phyloP scores from a whole-genome alignment of 2,329 filamentous ascomycete genomes.

The Paramyrothecium roridum region DNA sequence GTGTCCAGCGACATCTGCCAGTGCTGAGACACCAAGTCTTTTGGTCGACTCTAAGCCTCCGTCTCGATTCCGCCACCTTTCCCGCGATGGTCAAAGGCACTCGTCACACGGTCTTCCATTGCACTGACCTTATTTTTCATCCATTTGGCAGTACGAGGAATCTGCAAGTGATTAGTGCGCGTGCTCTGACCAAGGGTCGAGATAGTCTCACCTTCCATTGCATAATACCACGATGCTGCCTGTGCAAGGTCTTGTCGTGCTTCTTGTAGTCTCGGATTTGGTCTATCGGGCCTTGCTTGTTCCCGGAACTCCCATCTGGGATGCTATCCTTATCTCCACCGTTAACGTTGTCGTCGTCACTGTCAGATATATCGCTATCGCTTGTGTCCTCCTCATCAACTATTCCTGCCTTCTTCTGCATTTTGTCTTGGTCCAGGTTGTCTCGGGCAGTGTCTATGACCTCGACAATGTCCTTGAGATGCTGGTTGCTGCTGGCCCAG shows the following conservation, averaged over 20 bases:
- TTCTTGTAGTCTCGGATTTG: constrained; percentile 59
- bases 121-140: constrained; percentile 50
- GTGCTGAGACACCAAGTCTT: too few relatives aligned
- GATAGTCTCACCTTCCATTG: constrained; percentile 54
- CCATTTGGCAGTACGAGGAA: constrained; percentile 45
- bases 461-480: constrained; percentile 36
- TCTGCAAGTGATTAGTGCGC: constrained; percentile 18
- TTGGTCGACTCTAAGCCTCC: constrained; percentile 50
- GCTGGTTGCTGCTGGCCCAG: constrained; percentile 29
- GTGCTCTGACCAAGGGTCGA: neutral
- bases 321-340: constrained; percentile 17
- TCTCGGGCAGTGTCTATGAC: constrained; percentile 43
- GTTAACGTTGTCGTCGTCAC: constrained; percentile 28
- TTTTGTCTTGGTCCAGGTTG: constrained; percentile 23
- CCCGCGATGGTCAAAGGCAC: constrained; percentile 56
- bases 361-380: constrained; percentile 24
- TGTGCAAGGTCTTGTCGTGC: constrained; percentile 57
- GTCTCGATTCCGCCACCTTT: constrained; percentile 63
- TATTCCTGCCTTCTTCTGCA: constrained; percentile 31
- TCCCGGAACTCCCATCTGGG: constrained; percentile 30
- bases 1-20: too few relatives aligned
- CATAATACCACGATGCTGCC: constrained; percentile 68
- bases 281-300: constrained; percentile 43
- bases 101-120: constrained; percentile 56
- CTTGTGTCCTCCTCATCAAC: constrained; percentile 27